Percentiles rank a stretch among this genome's conserved stretches.
phyloP scores from a whole-genome alignment of 108 stramenopile species.

The Nannochloropsis granulata region DNA sequence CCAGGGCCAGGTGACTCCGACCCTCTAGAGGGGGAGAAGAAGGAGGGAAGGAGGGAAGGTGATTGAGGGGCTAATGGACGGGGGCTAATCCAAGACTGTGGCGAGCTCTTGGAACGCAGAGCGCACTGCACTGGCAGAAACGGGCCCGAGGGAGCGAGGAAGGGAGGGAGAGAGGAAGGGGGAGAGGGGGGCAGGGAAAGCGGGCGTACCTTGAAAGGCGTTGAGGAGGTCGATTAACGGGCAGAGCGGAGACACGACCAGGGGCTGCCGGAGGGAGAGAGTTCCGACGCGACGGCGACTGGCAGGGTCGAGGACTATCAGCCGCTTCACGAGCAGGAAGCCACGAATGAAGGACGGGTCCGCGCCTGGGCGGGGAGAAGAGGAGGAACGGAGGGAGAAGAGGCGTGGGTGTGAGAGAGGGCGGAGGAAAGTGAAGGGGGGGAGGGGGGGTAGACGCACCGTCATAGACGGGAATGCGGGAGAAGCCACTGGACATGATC shows the following conservation, averaged over 20 bases:
- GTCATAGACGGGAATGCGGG: conserved; percentile 19
- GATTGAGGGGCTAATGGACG: no score
- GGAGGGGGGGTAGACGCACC: not conserved
- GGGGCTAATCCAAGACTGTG: no score
- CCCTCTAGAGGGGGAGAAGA: not conserved
- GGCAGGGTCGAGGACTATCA: conserved; percentile 22
- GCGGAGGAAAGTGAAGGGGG: not conserved
- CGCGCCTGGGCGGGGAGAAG: not conserved
- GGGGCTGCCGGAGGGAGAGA: conserved; percentile 17
- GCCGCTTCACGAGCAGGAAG: conserved; percentile 13
- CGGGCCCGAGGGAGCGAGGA: not conserved
- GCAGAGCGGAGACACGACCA: conserved; percentile 12
- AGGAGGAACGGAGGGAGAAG: not conserved
- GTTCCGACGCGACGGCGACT: not conserved
- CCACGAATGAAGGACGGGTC: not conserved
- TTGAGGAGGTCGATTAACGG: conserved; percentile 25
- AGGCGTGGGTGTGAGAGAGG: not conserved
- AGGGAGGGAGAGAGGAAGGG: not conserved
- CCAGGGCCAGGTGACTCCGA: not conserved
- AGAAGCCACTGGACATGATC: conserved; percentile 24
- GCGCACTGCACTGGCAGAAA: no score
- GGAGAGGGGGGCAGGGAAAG: not conserved
- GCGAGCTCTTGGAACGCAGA: no score
- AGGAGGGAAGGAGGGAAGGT: not conserved
- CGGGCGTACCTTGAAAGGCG: conserved; percentile 7